Base-by-base conservation (phyloP, 257 asterid species). In the Penstemon eatonii region DNA sequence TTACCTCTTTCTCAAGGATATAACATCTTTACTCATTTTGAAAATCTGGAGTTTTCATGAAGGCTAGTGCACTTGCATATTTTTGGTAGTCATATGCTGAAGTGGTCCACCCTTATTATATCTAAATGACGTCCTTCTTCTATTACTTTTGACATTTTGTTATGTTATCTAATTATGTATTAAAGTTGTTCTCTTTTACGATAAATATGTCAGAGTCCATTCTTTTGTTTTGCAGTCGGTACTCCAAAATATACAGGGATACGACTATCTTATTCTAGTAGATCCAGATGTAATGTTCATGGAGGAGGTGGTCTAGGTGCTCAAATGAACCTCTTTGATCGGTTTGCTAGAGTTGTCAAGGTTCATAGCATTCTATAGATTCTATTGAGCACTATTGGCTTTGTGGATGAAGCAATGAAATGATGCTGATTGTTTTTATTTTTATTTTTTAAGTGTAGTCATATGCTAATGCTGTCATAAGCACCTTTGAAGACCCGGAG, bases 321-420 rank as follows among this genome's bases (percentile, higher is more conserved):
- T 67, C 87, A 75, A 76, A 91, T 86, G 96, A 94, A 89, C 78
- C 95, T 94, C 53, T 90, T 94, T 79, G 96, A 87, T 73, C 87
- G 99, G 69, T 87, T 94, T 78, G 90, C 97, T 71, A 83, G 99
- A 86, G 99, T 94, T 73, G 79, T 94, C 72, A 91, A 93, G 99
- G 97, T 94, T 64, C 63, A 67, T 75, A 67, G 57, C 54, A 57
- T 40, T 70, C 57, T 67, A 55, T 40, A 18, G 38, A 56, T 67
- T 73, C 66, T n/a, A 68, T 73, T 41, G 73, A 95, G 86, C 97
- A 54, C 90, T 84, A 79, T 97, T 89, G 60, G 79, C 40, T 36
- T 8, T 37, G 12, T 40, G 33, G 38, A 38, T 10, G 65, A 59
- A 33, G 47, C 25, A 41, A 77, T 55, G 66, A 63, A 67, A 11